Conservation (phyloP, 1,284 basidiomycete genomes). For the Athelia sp. region DNA sequence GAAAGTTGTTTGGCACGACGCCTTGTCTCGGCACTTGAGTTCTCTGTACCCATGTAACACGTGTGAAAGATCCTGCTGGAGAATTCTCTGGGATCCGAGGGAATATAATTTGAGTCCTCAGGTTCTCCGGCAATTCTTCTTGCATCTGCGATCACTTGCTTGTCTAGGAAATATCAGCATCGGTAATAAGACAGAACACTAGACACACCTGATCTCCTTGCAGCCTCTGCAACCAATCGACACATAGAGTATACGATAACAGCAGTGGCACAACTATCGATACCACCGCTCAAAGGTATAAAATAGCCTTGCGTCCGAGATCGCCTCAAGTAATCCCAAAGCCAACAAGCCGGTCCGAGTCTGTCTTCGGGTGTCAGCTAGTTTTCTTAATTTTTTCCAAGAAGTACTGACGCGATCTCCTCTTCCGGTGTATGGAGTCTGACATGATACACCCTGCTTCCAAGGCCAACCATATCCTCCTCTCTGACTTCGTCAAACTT, state of each 20-base stretch:
- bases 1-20: constrained; percentile 83
- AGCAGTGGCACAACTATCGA: constrained; percentile 95
- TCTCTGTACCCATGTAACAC: constrained; percentile 99
- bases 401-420: constrained; percentile 84
- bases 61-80: constrained; percentile 90
- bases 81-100: constrained; percentile 84
- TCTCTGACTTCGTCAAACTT: constrained; percentile 61
- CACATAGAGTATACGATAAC: constrained; percentile 98
- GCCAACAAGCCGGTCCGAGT: constrained; percentile 96
- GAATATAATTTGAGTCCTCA: constrained; percentile 76
- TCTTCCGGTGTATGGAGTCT: constrained; percentile 89
- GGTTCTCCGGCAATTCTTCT: constrained; percentile 85
- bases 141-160: constrained; percentile 89
- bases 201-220: constrained; percentile 57
- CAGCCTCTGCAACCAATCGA: constrained; percentile 78
- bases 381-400: background rate
- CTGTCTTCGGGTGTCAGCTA: constrained; percentile 35
- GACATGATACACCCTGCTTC: constrained; percentile 47
- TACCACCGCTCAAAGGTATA: constrained; percentile 94
- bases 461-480: constrained; percentile 46
- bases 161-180: constrained; percentile 41
- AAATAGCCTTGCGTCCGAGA: constrained; percentile 96
- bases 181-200: background rate
- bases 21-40: constrained; percentile 87
- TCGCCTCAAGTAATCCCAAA: constrained; percentile 97